Percentiles rank a stretch among this genome's conserved stretches.
Conservation (phyloP, 345 rosid genomes). For the Melaleuca alternifolia region DNA sequence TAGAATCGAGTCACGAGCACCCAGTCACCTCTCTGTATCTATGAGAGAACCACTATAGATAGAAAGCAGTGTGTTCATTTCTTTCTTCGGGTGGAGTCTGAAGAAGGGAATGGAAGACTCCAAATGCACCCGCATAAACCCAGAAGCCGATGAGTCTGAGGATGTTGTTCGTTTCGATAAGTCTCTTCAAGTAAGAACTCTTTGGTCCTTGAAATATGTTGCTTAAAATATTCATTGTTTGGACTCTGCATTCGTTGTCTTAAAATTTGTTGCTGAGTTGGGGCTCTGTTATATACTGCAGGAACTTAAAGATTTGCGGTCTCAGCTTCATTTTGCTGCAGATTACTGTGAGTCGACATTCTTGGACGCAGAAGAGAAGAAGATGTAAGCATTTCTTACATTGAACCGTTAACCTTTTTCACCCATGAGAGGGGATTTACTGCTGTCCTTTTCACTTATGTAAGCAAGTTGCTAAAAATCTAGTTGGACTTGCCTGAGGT, state of each 20-base stretch:
- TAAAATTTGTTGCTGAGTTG: not conserved
- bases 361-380: constrained; percentile 33
- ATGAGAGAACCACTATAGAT: not conserved
- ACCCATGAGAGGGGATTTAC: not conserved
- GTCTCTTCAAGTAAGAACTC: constrained; percentile 38
- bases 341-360: constrained; percentile 49
- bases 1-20: constrained; percentile 5
- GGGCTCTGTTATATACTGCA: not conserved
- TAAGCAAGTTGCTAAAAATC: not conserved
- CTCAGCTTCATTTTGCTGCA: constrained; percentile 64
- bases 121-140: constrained; percentile 1
- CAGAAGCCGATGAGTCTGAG: constrained; percentile 15
- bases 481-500: not conserved
- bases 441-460: not conserved
- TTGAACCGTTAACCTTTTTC: not conserved
- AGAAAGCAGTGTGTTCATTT: not conserved
- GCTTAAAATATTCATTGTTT: not conserved
- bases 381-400: constrained; percentile 13
- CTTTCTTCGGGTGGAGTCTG: not conserved
- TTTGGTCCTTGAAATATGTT: not conserved
- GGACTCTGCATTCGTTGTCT: not conserved
- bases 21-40: not conserved
- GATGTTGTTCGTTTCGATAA: constrained; percentile 26
- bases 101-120: constrained; percentile 8
- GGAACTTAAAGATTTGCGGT: constrained; percentile 57